phyloP scores from a whole-genome alignment of 306 rosid species.

The Castanea mollissima region DNA sequence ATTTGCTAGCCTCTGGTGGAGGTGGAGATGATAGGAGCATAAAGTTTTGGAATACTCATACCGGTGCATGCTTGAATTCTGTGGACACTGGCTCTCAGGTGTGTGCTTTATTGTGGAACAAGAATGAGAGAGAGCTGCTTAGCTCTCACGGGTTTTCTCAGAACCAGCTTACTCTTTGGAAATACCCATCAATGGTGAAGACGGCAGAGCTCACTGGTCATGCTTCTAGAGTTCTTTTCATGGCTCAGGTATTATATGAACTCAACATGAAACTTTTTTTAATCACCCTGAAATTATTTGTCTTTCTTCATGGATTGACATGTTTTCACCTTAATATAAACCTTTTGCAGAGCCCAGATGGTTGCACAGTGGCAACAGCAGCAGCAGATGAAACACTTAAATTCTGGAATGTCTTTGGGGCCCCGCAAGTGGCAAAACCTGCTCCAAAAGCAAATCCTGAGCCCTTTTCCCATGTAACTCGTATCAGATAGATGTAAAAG shows the following conservation, averaged over 20 bases:
- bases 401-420: slow-evolving; percentile 53
- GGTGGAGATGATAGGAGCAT: slow-evolving; percentile 49
- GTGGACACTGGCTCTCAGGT: slow-evolving; percentile 63
- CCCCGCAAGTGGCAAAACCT: slow-evolving; percentile 35
- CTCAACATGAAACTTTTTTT: neutral
- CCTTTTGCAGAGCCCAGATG: slow-evolving; percentile 41
- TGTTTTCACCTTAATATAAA: neutral
- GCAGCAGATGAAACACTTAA: slow-evolving; percentile 49
- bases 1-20: slow-evolving; percentile 51
- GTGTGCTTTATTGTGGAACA: slow-evolving; percentile 55
- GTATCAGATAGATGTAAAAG: slow-evolving; percentile 19
- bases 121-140: slow-evolving; percentile 73
- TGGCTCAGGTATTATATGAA: slow-evolving; percentile 32
- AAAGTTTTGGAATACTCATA: slow-evolving; percentile 60
- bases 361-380: slow-evolving; percentile 55
- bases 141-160: slow-evolving; percentile 81
- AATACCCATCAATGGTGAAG: slow-evolving; percentile 82
- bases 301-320: neutral
- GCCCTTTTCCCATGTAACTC: slow-evolving; percentile 39
- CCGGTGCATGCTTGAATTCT: slow-evolving; percentile 56
- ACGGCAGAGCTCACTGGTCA: slow-evolving; percentile 79
- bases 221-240: slow-evolving; percentile 71
- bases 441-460: slow-evolving; percentile 22
- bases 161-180: slow-evolving; percentile 80
- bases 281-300: neutral